A percentile compares a stretch with the other conserved stretches of the same genome.
phyloP scores from a whole-genome alignment of 257 asterid species.

The Oldenlandia corymbosa region DNA sequence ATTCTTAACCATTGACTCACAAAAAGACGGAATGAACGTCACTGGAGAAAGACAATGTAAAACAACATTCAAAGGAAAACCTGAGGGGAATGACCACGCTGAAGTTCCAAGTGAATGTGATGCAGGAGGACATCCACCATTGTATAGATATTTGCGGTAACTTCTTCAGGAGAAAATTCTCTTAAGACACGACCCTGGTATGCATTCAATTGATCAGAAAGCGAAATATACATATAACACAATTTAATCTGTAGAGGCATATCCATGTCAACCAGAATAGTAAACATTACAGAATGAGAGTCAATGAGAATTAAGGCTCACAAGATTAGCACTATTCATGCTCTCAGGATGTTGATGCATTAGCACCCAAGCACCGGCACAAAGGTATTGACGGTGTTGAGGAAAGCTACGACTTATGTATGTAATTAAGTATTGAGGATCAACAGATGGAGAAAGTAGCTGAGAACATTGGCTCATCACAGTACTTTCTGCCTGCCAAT shows the following conservation, averaged over 20 bases:
- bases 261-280: conserved; percentile 5
- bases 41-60: not conserved
- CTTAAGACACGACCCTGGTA: conserved; percentile 79
- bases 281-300: not conserved
- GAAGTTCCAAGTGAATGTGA: conserved; percentile 78
- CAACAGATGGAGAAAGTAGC: conserved; percentile 88
- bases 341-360: conserved; percentile 92
- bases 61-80: conserved; percentile 29
- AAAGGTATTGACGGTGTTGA: conserved; percentile 82
- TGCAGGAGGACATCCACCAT: conserved; percentile 95
- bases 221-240: not conserved
- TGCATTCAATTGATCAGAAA: conserved; percentile 12
- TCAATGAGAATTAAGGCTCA: conserved; percentile 29
- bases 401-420: conserved; percentile 83
- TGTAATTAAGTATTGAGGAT: conserved; percentile 72
- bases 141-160: conserved; percentile 78
- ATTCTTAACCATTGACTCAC: not conserved
- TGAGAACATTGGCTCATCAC: conserved; percentile 87
- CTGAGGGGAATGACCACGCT: conserved; percentile 90
- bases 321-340: conserved; percentile 82
- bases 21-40: not conserved
- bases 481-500: conserved; percentile 79
- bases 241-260: not conserved
- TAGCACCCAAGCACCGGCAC: conserved; percentile 96
- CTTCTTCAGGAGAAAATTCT: conserved; percentile 99